Evolutionary conservation across 345 rosid genomes (phyloP).

Genomic region (Arabidopsis thaliana): TAIR10.1 NC_003070.9:6151501-6152000

Average conservation of each 20-base stretch:
- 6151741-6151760: conserved; percentile 54
- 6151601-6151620: conserved; percentile 12
- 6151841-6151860: conserved; percentile 93
- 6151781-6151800: conserved; percentile 90
- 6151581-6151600: conserved; percentile 8
- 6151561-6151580: conserved; percentile 24
- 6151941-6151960: conserved; percentile 31
- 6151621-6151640: conserved; percentile 47
- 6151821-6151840: conserved; percentile 98
- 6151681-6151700: conserved; percentile 80
- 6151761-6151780: conserved; percentile 80
- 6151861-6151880: conserved; percentile 89
- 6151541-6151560: conserved; percentile 68
- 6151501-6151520: conserved; percentile 85
- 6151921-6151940: conserved; percentile 34
- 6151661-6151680: conserved; percentile 82
- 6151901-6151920: conserved; percentile 39
- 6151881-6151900: conserved; percentile 62
- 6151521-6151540: conserved; percentile 89
- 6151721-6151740: conserved; percentile 61
- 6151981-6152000: conserved; percentile 46
- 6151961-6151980: conserved; percentile 53
- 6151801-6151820: conserved; percentile 95
- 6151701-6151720: conserved; percentile 65
- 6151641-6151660: conserved; percentile 93